These are phyloP conservation scores for Exserohilum turcica DNA, from an alignment of 2,329 filamentous ascomycete species.

Conservation along the genomic window DNA sequence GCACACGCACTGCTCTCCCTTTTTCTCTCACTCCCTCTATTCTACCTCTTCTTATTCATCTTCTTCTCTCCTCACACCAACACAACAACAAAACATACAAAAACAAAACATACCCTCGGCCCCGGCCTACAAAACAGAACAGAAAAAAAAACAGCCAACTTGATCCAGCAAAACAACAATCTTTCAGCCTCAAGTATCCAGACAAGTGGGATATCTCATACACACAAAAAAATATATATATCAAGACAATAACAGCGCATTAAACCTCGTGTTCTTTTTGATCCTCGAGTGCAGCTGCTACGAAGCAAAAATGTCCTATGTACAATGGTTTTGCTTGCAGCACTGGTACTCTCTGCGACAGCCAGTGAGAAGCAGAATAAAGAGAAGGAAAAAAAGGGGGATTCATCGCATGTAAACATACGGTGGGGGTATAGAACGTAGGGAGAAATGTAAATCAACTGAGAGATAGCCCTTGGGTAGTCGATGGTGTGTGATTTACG, in stretches of 20 bases:
- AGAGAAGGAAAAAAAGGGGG: conserved; percentile 11
- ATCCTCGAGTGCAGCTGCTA: background rate
- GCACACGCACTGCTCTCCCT: background rate
- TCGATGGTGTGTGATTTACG: conserved; percentile 12
- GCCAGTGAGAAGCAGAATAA: conserved; percentile 2
- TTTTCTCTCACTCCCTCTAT: background rate
- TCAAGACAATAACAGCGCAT: conserved; percentile 13
- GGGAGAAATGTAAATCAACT: conserved; percentile 17
- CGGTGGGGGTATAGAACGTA: conserved; percentile 35
- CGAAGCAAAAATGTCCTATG: conserved; percentile 14
- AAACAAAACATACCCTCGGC: background rate
- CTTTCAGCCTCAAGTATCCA: no score
- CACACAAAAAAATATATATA: no score
- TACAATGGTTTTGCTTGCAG: conserved; percentile 17
- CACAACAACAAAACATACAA: background rate
- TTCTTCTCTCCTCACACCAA: background rate
- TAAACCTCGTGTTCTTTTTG: conserved; percentile 13
- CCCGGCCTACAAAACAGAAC: background rate
- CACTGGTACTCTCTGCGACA: conserved; percentile 4
- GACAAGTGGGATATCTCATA: no score
- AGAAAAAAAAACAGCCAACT: background rate
- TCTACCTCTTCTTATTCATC: background rate
- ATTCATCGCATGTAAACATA: conserved; percentile 11
- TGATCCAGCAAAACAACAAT: background rate
- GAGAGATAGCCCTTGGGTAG: conserved; percentile 13